A percentile compares a stretch with the other conserved stretches of the same genome.
phyloP scores from a whole-genome alignment of 441 rosid species.

The Pelargonium myrrhifolium region DNA sequence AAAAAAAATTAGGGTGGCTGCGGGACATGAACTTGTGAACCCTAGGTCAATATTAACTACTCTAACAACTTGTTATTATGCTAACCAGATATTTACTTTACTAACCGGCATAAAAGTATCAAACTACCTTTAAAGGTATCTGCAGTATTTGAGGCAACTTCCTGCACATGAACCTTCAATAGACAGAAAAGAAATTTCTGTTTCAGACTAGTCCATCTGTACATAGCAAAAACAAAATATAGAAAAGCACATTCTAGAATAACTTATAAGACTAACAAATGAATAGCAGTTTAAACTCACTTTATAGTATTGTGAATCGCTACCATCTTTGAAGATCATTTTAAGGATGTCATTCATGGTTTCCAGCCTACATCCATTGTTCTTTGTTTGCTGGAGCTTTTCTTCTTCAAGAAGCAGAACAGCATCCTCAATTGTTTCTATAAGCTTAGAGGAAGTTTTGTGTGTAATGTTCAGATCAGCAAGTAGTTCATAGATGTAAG shows the following conservation, averaged over 20 bases:
- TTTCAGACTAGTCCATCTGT: constrained; percentile 8
- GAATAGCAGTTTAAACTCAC: constrained; percentile 36
- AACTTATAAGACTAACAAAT: background rate
- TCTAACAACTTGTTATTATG: background rate
- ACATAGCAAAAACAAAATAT: constrained; percentile 3
- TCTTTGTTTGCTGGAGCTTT: constrained; percentile 44
- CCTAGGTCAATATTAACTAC: no score
- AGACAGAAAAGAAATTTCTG: constrained; percentile 18
- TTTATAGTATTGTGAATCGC: constrained; percentile 63
- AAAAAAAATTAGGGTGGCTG: no score
- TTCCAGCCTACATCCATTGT: constrained; percentile 66
- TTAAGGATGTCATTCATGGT: constrained; percentile 59
- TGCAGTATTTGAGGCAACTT: constrained; percentile 44
- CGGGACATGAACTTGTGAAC: no score
- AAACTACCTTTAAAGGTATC: constrained; percentile 58
- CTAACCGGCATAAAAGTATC: background rate
- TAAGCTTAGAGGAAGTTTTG: constrained; percentile 70
- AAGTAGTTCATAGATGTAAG: constrained; percentile 75
- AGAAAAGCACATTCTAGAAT: background rate
- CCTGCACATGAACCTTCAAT: constrained; percentile 83
- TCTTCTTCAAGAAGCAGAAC: constrained; percentile 67
- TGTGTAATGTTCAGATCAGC: constrained; percentile 70
- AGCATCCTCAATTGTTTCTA: constrained; percentile 67
- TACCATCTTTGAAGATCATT: constrained; percentile 60
- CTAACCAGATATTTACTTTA: background rate